phyloP scores from a whole-genome alignment of 352 stramenopile species.

The Globisporangium nunn region DNA sequence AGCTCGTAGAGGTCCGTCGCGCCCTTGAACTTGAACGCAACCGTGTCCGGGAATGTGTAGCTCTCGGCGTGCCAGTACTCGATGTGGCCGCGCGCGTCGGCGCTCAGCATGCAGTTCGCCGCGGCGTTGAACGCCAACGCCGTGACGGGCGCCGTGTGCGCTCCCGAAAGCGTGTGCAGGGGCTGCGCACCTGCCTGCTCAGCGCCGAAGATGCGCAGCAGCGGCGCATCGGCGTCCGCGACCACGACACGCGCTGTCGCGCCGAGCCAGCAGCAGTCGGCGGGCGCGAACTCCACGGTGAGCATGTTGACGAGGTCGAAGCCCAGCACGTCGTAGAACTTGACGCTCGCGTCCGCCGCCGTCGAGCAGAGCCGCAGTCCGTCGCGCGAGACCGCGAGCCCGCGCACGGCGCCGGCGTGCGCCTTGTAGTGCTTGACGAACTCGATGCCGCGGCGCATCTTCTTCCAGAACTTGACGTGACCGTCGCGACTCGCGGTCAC shows the following conservation, averaged over 20 bases:
- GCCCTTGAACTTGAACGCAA: conserved; percentile 91
- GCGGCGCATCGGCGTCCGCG: conserved; percentile 45
- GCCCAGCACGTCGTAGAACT: conserved; percentile 97
- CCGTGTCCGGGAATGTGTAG: conserved; percentile 36
- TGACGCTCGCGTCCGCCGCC: conserved; percentile 90
- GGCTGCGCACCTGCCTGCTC: conserved; percentile 49
- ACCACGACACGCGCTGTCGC: conserved; percentile 72
- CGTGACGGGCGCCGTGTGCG: conserved; percentile 91
- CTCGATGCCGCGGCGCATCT: conserved; percentile 92
- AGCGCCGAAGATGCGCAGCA: conserved; percentile 85
- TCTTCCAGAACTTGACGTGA: conserved; percentile 99
- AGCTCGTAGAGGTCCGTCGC: conserved; percentile 96
- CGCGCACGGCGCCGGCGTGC: conserved; percentile 86
- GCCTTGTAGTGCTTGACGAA: conserved; percentile 99
- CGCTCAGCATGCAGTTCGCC: conserved; percentile 88
- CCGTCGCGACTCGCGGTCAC: conserved; percentile 94
- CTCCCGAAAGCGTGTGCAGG: conserved; percentile 56
- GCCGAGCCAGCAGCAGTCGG: conserved; percentile 69
- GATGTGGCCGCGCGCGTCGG: conserved; percentile 89
- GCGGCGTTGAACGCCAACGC: conserved; percentile 81
- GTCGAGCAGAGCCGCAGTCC: conserved; percentile 83
- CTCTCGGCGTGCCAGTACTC: conserved; percentile 91
- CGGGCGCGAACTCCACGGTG: conserved; percentile 57
- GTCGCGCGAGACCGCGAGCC: conserved; percentile 81
- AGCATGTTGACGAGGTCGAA: conserved; percentile 99